Evolutionary conservation across 352 stramenopile species (phyloP).

Genomic region (Globisporangium splendens): DNA sequence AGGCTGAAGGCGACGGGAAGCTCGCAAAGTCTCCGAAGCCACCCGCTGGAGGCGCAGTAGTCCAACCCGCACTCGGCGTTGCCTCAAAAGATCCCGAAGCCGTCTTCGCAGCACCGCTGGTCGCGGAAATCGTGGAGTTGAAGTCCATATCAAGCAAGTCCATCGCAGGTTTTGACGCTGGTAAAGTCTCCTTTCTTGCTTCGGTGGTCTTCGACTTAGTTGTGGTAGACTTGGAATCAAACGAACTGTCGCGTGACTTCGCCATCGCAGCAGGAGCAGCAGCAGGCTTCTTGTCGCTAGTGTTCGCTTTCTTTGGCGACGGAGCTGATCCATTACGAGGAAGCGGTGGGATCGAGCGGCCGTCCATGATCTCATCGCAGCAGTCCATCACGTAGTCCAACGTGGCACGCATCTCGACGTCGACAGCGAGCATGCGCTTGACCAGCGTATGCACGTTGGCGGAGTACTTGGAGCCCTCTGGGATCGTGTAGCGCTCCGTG

Average conservation of each 20-base stretch:
- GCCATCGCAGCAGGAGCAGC: conserved; percentile 1
- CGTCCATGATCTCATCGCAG: conserved; percentile 61
- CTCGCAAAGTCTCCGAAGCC: conserved; percentile 66
- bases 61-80: neutral
- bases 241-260: neutral
- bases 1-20: conserved; percentile 37
- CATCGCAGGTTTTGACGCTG: conserved; percentile 20
- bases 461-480: conserved; percentile 88
- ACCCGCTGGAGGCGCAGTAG: conserved; percentile 18
- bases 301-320: conserved; percentile 22
- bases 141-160: conserved; percentile 74
- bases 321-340: conserved; percentile 10
- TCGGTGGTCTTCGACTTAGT: conserved; percentile 44
- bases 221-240: too few relatives aligned
- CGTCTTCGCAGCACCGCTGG: conserved; percentile 11
- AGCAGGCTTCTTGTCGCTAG: neutral
- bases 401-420: conserved; percentile 87
- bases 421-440: conserved; percentile 88
- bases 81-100: conserved; percentile 7
- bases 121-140: conserved; percentile 42
- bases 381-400: conserved; percentile 93
- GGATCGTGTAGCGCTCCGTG: conserved; percentile 92
- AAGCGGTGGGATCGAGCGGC: conserved; percentile 35
- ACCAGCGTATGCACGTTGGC: conserved; percentile 86
- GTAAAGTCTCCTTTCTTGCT: conserved; percentile 48